Evolutionary conservation across 2,329 filamentous ascomycete genomes (phyloP).

Genomic region (Aspergillus ustus): DNA sequence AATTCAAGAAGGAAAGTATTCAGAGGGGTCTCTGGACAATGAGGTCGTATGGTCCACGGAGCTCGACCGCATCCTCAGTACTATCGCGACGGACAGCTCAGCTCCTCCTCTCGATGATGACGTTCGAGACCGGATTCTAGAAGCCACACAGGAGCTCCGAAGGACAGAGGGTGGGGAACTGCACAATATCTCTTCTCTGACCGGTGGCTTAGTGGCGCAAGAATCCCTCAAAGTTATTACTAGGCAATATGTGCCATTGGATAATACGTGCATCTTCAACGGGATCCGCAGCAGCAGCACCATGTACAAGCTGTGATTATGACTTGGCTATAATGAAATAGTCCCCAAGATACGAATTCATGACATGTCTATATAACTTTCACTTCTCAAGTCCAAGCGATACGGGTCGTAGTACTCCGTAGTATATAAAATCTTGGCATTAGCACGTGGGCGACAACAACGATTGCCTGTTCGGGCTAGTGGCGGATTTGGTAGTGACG

Average conservation of each 20-base stretch:
- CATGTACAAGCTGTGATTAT: constrained; percentile 55
- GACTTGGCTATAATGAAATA: constrained; percentile 1
- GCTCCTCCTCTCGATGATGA: constrained; percentile 54
- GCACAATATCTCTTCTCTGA: constrained; percentile 87
- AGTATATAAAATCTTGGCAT: constrained; percentile 9
- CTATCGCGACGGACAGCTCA: constrained; percentile 45
- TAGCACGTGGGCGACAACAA: constrained; percentile 5
- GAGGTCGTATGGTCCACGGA: constrained; percentile 37
- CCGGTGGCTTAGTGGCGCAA: constrained; percentile 93
- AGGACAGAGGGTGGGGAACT: constrained; percentile 83
- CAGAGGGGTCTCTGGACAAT: constrained; percentile 36
- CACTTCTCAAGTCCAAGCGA: background rate
- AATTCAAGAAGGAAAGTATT: constrained; percentile 51
- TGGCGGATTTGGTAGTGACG: constrained; percentile 14
- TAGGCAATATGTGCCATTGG: constrained; percentile 68
- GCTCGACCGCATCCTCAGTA: constrained; percentile 33
- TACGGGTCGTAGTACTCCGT: background rate
- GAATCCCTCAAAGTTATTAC: constrained; percentile 85
- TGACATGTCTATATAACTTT: background rate
- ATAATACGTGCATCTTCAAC: constrained; percentile 68
- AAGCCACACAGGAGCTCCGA: constrained; percentile 69
- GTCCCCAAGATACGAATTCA: constrained; percentile 8
- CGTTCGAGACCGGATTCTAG: constrained; percentile 55
- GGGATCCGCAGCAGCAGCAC: constrained; percentile 61
- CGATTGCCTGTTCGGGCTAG: constrained; percentile 15